These are phyloP conservation scores for Flagelloscypha sp. DNA, from an alignment of 768 basidiomycete genomes.

Conservation along the genomic window DNA sequence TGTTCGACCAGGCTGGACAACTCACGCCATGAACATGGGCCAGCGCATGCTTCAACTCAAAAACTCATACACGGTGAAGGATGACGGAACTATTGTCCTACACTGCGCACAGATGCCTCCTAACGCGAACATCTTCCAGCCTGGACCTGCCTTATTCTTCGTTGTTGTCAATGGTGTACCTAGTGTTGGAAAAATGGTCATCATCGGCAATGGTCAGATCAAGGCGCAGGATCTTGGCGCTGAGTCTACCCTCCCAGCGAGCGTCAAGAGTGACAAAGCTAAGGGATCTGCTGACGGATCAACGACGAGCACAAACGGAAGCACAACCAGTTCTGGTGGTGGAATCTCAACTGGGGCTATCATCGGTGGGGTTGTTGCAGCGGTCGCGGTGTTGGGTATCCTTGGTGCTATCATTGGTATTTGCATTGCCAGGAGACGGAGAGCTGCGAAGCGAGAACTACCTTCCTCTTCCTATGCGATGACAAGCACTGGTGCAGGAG, in stretches of 20 bases:
- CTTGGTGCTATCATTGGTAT: conserved; percentile 48
- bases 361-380: conserved; percentile 44
- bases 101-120: conserved; percentile 80
- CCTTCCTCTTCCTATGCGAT: conserved; percentile 29
- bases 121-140: conserved; percentile 79
- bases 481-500: conserved; percentile 20
- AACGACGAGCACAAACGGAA: conserved; percentile 10
- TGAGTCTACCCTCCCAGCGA: conserved; percentile 41
- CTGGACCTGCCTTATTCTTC: conserved; percentile 80
- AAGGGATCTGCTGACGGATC: conserved; percentile 27
- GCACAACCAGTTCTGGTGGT: conserved; percentile 9
- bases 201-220: conserved; percentile 73
- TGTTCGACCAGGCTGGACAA: conserved; percentile 79
- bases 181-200: conserved; percentile 67
- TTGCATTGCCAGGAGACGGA: conserved; percentile 42
- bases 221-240: conserved; percentile 52
- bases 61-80: conserved; percentile 74
- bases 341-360: conserved; percentile 28
- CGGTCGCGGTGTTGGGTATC: conserved; percentile 41
- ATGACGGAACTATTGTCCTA: conserved; percentile 67
- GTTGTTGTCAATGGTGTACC: conserved; percentile 83
- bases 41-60: conserved; percentile 78
- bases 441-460: conserved; percentile 24
- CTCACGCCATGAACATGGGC: conserved; percentile 85
- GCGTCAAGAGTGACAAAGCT: conserved; percentile 33